Evolutionary conservation across 768 basidiomycete genomes (phyloP).

Genomic region (Russula sp.): DNA sequence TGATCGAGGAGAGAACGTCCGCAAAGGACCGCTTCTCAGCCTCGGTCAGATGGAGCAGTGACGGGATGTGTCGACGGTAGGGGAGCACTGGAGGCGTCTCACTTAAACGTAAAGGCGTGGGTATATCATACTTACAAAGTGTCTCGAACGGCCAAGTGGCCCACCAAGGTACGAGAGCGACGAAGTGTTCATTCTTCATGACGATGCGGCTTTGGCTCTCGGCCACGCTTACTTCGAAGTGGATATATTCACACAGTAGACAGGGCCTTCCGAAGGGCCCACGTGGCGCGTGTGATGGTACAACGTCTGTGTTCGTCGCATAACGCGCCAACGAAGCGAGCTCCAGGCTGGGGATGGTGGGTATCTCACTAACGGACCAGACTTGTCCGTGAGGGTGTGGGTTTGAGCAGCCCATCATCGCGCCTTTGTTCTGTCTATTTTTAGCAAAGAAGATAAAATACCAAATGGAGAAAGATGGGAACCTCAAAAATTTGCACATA

Average conservation of each 20-base stretch:
- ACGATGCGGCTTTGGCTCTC: conserved; percentile 55
- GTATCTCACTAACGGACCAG: conserved; percentile 67
- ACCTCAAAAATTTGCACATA: conserved; percentile 93
- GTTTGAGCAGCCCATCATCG: conserved; percentile 93
- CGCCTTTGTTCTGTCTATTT: conserved; percentile 35
- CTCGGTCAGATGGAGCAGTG: conserved; percentile 49
- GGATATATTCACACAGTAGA: conserved; percentile 73
- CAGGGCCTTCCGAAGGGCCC: conserved; percentile 55
- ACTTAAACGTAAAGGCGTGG: conserved; percentile 33
- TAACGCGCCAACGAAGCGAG: conserved; percentile 50
- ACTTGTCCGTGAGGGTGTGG: conserved; percentile 92
- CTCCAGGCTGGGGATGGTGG: conserved; percentile 62
- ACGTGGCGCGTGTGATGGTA: conserved; percentile 42
- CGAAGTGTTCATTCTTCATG: conserved; percentile 65
- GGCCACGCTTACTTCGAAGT: conserved; percentile 45
- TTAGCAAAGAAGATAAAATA: background rate
- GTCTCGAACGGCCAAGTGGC: conserved; percentile 91
- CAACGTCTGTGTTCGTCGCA: conserved; percentile 29
- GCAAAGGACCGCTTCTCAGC: conserved; percentile 63
- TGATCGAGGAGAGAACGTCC: conserved; percentile 53
- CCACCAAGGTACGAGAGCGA: conserved; percentile 91
- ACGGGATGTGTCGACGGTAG: conserved; percentile 69
- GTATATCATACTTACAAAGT: conserved; percentile 44
- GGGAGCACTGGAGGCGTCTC: conserved; percentile 50
- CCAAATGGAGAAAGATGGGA: conserved; percentile 12